Conservation (phyloP, 208 protist genomes). For the Acanthamoeba castellanii region DNA sequence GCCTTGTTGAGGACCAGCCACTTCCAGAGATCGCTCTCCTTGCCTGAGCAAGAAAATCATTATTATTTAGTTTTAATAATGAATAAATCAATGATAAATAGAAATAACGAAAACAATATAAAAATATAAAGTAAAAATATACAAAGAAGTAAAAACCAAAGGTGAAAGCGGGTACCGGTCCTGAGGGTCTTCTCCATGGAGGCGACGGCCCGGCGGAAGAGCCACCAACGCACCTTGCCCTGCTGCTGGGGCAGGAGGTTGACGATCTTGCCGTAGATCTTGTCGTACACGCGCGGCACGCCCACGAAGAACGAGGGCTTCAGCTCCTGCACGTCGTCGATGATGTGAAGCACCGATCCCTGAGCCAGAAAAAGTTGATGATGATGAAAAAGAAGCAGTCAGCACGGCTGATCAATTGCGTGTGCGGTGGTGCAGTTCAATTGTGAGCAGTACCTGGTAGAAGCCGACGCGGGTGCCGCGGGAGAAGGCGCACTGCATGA, state of each 20-base stretch:
- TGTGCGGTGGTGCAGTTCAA: not conserved
- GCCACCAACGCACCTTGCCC: conserved; percentile 54
- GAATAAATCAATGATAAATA: not conserved
- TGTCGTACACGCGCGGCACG: conserved; percentile 58
- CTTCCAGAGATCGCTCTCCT: conserved; percentile 45
- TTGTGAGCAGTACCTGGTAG: not conserved
- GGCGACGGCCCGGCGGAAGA: conserved; percentile 52
- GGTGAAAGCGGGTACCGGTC: not conserved
- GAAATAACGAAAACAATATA: not conserved
- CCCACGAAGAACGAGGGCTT: conserved; percentile 55
- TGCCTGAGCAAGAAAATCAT: not conserved
- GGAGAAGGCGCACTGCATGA: conserved; percentile 60
- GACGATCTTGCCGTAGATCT: conserved; percentile 62
- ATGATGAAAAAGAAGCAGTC: not conserved
- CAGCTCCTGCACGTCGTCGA: conserved; percentile 55
- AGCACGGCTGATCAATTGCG: not conserved
- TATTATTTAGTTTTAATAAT: not conserved
- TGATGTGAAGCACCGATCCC: conserved; percentile 37
- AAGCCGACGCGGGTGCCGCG: conserved; percentile 48
- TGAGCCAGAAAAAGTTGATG: not conserved
- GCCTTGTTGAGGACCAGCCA: conserved; percentile 64
- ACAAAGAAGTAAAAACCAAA: not conserved
- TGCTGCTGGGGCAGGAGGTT: conserved; percentile 57
- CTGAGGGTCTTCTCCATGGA: conserved; percentile 37
- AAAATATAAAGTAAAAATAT: not conserved